Evolutionary conservation across 495 filamentous ascomycete genomes (phyloP), one percentile per base, ranked within the genome.

Genomic region (Penicillium psychrofluorescens): DNA sequence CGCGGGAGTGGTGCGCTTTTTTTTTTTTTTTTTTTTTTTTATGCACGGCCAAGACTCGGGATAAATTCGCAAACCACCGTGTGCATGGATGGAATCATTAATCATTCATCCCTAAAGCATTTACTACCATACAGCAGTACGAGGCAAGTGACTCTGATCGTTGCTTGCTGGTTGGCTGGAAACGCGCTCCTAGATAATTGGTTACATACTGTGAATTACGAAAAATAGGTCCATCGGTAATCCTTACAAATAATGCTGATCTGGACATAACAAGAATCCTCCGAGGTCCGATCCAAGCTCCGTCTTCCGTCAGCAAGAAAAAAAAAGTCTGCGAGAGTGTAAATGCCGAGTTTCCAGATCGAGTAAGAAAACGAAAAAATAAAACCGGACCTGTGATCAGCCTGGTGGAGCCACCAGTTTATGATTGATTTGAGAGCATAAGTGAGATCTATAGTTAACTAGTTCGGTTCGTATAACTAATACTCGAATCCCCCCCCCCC

Each of bases 301-400:
- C 54, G 56, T 51, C 35, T 33, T 55, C 55, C 54, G 54, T 41
- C 42, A 34, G 32, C 9, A 34, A 34, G 43, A 41, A 51, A n/a
- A 51, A n/a, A 28, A 43, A 51, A 43, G 40, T 52, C 44, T 45
- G 22, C 29, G 29, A 40, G 8, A 11, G 13, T 37, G 40, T 30
- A 54, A 48, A 48, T 54, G 56, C 56, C 56, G 54, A 60, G 41
- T 57, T 45, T 56, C 50, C 45, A 27, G 35, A 27, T 35, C 15
- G 43, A 40, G 49, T 41, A 35, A 49, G 38, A 47, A 32, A 48
- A 46, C 36, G 22, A 34, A 48, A 43, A 43, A 22, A 27, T 44
- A 43, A 40, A 42, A 45, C 15, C 43, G 35, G 45, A 37, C 46
- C 41, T 54, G 48, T 54, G 48, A 54, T 54, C 41, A 45, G 10